Percentiles rank a stretch among this genome's conserved stretches.
These are phyloP conservation scores for Oenanthe sinensis DNA, from an alignment of 129 eudicot genomes.

Conservation along the genomic window DNA sequence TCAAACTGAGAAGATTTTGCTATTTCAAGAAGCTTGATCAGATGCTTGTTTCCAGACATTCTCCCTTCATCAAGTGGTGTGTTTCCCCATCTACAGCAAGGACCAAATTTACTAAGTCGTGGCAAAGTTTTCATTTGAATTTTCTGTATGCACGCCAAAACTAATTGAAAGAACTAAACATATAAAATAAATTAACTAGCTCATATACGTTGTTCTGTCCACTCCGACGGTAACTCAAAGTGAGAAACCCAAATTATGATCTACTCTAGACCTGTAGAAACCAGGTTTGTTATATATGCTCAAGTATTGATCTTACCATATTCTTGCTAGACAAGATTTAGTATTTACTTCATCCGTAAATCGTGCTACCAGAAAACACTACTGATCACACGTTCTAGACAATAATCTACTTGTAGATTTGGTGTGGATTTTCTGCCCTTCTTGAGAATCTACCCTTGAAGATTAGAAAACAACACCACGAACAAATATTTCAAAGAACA, in stretches of 20 bases:
- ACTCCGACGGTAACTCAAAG: neutral
- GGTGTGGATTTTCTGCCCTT: too few species aligned
- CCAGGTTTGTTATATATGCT: neutral
- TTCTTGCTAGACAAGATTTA: too few species aligned
- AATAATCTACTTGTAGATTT: too few species aligned
- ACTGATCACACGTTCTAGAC: too few species aligned
- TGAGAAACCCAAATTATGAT: neutral
- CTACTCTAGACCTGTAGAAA: neutral
- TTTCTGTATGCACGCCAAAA: neutral
- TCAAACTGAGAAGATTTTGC: constrained; percentile 51
- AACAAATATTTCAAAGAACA: too few species aligned
- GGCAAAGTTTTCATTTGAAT: neutral
- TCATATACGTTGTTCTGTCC: neutral
- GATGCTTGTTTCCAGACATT: constrained; percentile 62
- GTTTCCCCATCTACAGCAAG: constrained; percentile 71
- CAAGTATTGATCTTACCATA: neutral
- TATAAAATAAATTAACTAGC: neutral
- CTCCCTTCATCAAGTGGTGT: constrained; percentile 81
- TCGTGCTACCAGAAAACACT: too few species aligned
- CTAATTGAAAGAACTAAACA: neutral
- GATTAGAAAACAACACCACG: too few species aligned
- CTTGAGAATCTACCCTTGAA: too few species aligned
- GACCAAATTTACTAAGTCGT: neutral
- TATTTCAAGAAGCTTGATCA: constrained; percentile 68
- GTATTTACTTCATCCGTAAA: too few species aligned